Conservation (phyloP, 805 yeast species). For the Wilhelminamyces savonicus region DNA sequence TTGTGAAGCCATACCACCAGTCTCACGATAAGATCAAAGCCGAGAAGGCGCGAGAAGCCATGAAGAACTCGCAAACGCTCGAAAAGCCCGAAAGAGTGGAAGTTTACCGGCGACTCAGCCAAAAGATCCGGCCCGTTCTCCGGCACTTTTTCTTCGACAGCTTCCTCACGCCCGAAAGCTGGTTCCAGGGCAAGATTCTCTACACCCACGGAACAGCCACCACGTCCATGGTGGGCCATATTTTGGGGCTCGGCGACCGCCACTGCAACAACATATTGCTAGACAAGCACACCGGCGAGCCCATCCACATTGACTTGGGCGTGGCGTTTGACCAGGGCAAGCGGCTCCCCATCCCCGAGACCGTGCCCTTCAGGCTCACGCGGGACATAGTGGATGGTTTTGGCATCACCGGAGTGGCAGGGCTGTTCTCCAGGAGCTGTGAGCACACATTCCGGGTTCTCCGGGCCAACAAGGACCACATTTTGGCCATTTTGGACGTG, state of each 20-base stretch:
- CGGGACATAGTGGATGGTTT: conserved; percentile 89
- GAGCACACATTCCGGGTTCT: conserved; percentile 68
- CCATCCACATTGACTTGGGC: conserved; percentile 93
- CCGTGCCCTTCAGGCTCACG: conserved; percentile 89
- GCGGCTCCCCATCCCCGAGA: conserved; percentile 78
- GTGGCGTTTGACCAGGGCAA: conserved; percentile 95
- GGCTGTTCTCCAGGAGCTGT: conserved; percentile 66
- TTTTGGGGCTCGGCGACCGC: conserved; percentile 91
- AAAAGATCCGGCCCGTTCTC: conserved; percentile 58
- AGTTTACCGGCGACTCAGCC: conserved; percentile 42
- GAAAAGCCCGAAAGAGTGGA: conserved; percentile 37
- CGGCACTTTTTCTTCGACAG: conserved; percentile 63
- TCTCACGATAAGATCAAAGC: conserved; percentile 40
- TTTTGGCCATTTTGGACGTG: conserved; percentile 78
- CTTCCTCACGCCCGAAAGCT: conserved; percentile 59
- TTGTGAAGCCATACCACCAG: conserved; percentile 59
- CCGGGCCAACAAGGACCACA: conserved; percentile 58
- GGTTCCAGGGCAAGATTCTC: conserved; percentile 61
- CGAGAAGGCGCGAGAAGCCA: conserved; percentile 54
- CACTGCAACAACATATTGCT: conserved; percentile 86
- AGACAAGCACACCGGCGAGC: conserved; percentile 82
- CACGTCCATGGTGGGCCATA: conserved; percentile 78
- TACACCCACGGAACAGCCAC: conserved; percentile 80
- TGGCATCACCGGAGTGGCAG: conserved; percentile 82
- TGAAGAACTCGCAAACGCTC: conserved; percentile 52